Percentiles rank a stretch among this genome's conserved stretches.
These are phyloP conservation scores for Arthrobotrys iridis DNA, from an alignment of 2,329 filamentous ascomycete species.

Conservation along the genomic window DNA sequence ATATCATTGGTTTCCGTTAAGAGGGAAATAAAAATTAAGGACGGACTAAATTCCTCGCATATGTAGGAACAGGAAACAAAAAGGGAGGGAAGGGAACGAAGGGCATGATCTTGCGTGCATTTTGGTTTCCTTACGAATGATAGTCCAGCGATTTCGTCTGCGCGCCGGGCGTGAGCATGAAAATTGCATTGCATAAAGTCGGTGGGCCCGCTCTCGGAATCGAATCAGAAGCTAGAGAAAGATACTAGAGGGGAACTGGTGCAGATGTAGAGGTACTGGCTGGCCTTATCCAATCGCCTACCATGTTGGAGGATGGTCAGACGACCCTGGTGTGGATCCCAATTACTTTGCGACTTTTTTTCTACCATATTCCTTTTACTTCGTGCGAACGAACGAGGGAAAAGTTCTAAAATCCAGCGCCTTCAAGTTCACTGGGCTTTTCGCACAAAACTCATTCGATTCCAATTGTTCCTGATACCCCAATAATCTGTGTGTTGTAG, in stretches of 20 bases:
- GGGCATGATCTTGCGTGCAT: conserved; percentile 38
- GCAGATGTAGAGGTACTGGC: conserved; percentile 44
- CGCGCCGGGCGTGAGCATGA: conserved; percentile 21
- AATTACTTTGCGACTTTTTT: conserved; percentile 8
- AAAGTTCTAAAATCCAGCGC: conserved; percentile 4
- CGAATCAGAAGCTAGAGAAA: conserved; percentile 46
- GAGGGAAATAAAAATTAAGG: conserved; percentile 3
- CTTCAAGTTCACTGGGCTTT: not conserved
- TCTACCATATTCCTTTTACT: not conserved
- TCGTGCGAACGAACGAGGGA: conserved; percentile 11
- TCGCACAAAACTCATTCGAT: not conserved
- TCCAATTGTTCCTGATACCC: not conserved
- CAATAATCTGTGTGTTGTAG: conserved; percentile 38
- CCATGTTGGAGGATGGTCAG: conserved; percentile 46
- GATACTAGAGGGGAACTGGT: not conserved
- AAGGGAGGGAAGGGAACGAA: not conserved
- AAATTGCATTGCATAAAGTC: conserved; percentile 30
- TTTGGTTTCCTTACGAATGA: conserved; percentile 17
- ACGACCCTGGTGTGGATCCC: conserved; percentile 51
- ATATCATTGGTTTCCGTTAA: conserved; percentile 35
- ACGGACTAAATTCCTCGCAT: conserved; percentile 23
- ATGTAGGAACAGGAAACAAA: conserved; percentile 46
- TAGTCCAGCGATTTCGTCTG: conserved; percentile 32
- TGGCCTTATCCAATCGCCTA: conserved; percentile 40
- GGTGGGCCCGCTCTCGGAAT: conserved; percentile 45